Conservation (phyloP, 116 monocot species). For the Iris pallida region DNA sequence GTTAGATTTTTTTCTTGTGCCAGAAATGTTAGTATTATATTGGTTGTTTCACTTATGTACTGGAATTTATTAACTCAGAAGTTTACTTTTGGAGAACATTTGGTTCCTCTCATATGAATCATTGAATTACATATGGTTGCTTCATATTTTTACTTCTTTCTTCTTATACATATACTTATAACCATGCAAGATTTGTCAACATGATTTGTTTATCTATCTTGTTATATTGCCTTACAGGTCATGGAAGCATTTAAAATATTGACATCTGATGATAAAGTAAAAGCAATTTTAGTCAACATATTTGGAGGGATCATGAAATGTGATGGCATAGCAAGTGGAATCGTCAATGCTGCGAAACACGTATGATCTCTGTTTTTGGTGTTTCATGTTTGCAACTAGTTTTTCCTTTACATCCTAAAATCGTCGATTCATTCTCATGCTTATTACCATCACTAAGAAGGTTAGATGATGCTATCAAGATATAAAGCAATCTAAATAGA, state of each 20-base stretch:
- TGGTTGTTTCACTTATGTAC: no score
- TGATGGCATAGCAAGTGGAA: constrained; percentile 97
- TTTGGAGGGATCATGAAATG: constrained; percentile 99
- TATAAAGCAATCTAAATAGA: no score
- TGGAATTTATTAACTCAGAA: no score
- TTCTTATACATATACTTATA: not conserved
- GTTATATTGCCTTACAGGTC: constrained; percentile 37
- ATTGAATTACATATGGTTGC: not conserved
- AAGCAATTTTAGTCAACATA: constrained; percentile 95
- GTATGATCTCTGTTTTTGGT: constrained; percentile 21
- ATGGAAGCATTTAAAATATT: constrained; percentile 98
- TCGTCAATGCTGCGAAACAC: constrained; percentile 96
- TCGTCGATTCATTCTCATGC: no score
- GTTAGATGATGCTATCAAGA: no score
- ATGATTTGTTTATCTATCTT: not conserved
- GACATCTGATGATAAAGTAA: constrained; percentile 92
- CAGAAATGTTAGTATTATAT: not conserved
- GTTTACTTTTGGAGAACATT: no score
- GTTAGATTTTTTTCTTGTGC: not conserved
- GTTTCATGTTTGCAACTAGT: not conserved
- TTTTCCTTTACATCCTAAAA: no score
- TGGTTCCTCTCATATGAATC: not conserved
- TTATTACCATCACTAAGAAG: no score
- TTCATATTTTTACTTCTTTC: no score
- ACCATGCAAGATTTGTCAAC: constrained; percentile 1